A percentile compares a stretch with the other conserved stretches of the same genome.
These are phyloP conservation scores for Suhomyces tanzawaensis DNA, from an alignment of 805 yeast species.

Conservation along the genomic window DNA sequence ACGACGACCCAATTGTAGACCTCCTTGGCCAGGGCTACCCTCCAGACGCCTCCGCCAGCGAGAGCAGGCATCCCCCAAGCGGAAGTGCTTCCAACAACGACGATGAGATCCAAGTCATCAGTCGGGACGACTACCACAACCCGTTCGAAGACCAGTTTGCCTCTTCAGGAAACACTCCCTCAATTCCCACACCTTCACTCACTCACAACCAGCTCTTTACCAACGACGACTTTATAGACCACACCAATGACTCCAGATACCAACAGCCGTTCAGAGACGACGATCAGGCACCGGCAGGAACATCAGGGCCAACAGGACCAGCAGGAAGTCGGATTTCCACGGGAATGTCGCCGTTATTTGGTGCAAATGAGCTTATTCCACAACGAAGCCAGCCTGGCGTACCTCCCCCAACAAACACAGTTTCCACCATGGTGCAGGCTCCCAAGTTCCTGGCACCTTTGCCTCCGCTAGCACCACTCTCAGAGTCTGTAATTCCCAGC, in stretches of 20 bases:
- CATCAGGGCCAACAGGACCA: background rate
- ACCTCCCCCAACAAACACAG: background rate
- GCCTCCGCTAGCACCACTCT: constrained; percentile 30
- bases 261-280: constrained; percentile 2
- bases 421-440: background rate
- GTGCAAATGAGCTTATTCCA: background rate
- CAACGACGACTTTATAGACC: constrained; percentile 2
- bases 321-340: background rate
- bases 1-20: constrained; percentile 1
- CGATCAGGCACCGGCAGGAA: background rate
- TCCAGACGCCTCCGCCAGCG: background rate
- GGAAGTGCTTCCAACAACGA: constrained; percentile 7
- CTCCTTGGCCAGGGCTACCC: background rate
- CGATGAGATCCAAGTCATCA: constrained; percentile 22
- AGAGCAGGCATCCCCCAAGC: constrained; percentile 3
- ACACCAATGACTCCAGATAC: constrained; percentile 4
- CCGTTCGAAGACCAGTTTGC: constrained; percentile 6
- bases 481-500: constrained; percentile 29
- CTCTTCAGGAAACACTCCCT: constrained; percentile 1
- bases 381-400: background rate
- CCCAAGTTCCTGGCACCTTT: constrained; percentile 14
- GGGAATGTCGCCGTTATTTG: constrained; percentile 1
- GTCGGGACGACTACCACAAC: constrained; percentile 13
- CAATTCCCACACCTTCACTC: constrained; percentile 1
- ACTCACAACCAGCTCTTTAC: constrained; percentile 2